Conservation (phyloP, 225 moss, liverwort and hornwort genomes). For the Bryum argenteum region DNA sequence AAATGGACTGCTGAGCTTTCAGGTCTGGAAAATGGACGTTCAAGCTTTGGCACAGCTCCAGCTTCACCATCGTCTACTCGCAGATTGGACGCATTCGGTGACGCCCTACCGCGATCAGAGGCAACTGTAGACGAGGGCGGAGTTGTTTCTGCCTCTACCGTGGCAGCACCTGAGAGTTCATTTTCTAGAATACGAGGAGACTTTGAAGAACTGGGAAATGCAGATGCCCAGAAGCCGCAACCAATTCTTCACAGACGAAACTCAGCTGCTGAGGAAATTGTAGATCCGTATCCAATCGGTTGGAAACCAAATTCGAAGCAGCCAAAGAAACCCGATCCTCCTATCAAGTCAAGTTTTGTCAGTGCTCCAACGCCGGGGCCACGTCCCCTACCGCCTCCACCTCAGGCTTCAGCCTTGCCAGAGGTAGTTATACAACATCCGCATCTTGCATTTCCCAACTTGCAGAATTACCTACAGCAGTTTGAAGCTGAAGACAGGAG, state of each 20-base stretch:
- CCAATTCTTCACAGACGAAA: slow-evolving; percentile 21
- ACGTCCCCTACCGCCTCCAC: slow-evolving; percentile 37
- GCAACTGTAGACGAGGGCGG: slow-evolving; percentile 1
- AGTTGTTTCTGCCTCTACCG: slow-evolving; percentile 2
- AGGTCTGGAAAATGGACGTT: too few species aligned
- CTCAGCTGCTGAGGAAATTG: slow-evolving; percentile 30
- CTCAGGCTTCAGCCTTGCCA: slow-evolving; percentile 12
- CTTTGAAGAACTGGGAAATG: slow-evolving; percentile 13
- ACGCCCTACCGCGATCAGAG: slow-evolving; percentile 11
- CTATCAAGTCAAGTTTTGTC: slow-evolving; percentile 39
- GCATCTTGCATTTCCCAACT: slow-evolving; percentile 23
- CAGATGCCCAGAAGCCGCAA: slow-evolving; percentile 8
- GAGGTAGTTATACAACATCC: slow-evolving; percentile 16
- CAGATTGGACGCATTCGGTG: slow-evolving; percentile 9
- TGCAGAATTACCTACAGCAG: slow-evolving; percentile 24
- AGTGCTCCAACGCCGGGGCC: slow-evolving; percentile 38
- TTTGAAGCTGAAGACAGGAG: slow-evolving; percentile 12
- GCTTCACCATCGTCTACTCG: slow-evolving; percentile 13
- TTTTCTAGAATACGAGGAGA: slow-evolving; percentile 17
- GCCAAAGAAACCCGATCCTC: slow-evolving; percentile 27
- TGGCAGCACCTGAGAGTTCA: not conserved
- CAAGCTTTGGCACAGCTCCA: slow-evolving; percentile 13
- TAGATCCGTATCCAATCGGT: slow-evolving; percentile 41
- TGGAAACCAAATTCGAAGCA: slow-evolving; percentile 34
- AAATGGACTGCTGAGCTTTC: not conserved